phyloP scores from a whole-genome alignment of 345 rosid genomes.

The Brassica cretica region DNA sequence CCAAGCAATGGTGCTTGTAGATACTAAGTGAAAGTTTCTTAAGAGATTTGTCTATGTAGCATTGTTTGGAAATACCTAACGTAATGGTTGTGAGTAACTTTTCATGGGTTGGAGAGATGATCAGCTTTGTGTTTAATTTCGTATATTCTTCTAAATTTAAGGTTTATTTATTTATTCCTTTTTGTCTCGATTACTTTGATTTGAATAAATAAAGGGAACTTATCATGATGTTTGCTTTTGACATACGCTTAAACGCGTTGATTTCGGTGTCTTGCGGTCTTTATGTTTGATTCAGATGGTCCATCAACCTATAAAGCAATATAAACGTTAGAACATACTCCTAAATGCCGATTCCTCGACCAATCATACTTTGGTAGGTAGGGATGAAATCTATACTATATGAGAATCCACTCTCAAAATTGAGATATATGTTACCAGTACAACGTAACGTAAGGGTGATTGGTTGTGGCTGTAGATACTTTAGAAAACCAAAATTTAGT shows the following conservation, averaged over 20 bases:
- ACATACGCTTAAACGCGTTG: background rate
- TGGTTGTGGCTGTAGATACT: too few species aligned
- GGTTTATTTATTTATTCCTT: background rate
- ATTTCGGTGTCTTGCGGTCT: background rate
- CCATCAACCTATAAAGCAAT: slow-evolving; percentile 19
- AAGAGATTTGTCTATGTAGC: slow-evolving; percentile 29
- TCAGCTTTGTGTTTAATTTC: slow-evolving; percentile 26
- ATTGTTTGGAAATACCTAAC: slow-evolving; percentile 25
- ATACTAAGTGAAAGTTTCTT: slow-evolving; percentile 13
- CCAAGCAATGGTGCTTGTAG: slow-evolving; percentile 41
- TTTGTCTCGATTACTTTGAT: background rate
- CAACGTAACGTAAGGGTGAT: too few species aligned
- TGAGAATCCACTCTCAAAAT: background rate
- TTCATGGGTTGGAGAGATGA: slow-evolving; percentile 13
- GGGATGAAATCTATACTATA: background rate
- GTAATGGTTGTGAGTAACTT: slow-evolving; percentile 18
- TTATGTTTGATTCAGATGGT: slow-evolving; percentile 24
- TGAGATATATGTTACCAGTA: background rate
- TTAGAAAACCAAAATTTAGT: too few species aligned
- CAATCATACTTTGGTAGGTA: background rate
- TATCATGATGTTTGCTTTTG: slow-evolving; percentile 12
- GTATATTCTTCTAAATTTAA: slow-evolving; percentile 21
- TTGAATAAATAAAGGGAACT: background rate
- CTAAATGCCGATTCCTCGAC: slow-evolving; percentile 1
- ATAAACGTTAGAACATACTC: background rate